phyloP scores from a whole-genome alignment of 352 stramenopile genomes.

The Aphanomyces invadans region DNA sequence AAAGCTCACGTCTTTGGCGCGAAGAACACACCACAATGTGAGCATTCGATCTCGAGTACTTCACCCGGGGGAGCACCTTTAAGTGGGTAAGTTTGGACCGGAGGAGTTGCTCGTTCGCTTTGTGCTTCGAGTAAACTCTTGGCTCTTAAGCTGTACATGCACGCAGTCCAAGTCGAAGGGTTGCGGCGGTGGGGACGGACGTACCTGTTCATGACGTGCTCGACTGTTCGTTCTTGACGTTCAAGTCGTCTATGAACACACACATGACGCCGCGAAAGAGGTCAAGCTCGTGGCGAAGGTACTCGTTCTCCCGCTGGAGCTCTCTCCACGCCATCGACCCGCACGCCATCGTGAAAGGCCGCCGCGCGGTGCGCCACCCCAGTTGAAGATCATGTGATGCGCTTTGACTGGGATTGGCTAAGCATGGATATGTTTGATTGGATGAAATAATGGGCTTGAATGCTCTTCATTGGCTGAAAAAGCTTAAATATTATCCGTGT shows the following conservation, averaged over 20 bases:
- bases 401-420: no score
- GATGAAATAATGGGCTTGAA: not conserved
- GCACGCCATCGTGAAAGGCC: not conserved
- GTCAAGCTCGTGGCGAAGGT: slow-evolving; percentile 29
- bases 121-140: no score
- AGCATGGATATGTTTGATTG: no score
- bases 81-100: slow-evolving; percentile 25
- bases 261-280: slow-evolving; percentile 29
- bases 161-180: slow-evolving; percentile 19
- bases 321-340: not conserved
- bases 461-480: not conserved
- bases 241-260: slow-evolving; percentile 32
- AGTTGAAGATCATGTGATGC: no score
- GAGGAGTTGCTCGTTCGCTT: slow-evolving; percentile 25
- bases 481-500: not conserved
- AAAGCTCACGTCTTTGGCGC: slow-evolving; percentile 3
- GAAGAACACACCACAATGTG: not conserved
- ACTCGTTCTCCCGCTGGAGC: slow-evolving; percentile 1
- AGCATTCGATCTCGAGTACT: not conserved
- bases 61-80: not conserved
- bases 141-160: slow-evolving; percentile 26
- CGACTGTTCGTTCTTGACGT: slow-evolving; percentile 36
- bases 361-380: no score
- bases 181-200: no score
- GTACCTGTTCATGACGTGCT: slow-evolving; percentile 32